A percentile compares a stretch with the other conserved stretches of the same genome.
These are phyloP conservation scores for Aureobasidium namibiae DNA, from an alignment of 2,329 filamentous ascomycete genomes.

Conservation along the genomic window DNA sequence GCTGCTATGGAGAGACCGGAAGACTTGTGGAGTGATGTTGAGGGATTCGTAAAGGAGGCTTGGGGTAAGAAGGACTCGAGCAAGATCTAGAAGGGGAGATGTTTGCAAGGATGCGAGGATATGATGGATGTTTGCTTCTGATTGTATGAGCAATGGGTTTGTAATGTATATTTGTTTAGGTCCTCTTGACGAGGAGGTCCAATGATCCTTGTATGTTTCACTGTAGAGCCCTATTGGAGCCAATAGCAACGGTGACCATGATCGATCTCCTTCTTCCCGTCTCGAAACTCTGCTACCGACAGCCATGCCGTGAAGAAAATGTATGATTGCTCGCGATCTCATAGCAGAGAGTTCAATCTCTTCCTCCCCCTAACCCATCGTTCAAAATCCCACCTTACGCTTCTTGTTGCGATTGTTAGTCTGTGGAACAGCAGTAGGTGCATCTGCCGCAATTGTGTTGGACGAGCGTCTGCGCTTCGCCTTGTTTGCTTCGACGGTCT, in stretches of 20 bases:
- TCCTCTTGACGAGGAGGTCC: too few relatives aligned
- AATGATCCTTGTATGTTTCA: too few relatives aligned
- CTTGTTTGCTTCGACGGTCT: background rate
- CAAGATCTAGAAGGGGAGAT: background rate
- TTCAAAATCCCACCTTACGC: background rate
- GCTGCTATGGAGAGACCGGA: slow-evolving; percentile 30
- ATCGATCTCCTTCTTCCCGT: too few relatives aligned
- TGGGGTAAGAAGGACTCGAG: slow-evolving; percentile 4
- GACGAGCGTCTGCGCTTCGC: slow-evolving; percentile 9
- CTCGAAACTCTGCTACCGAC: background rate
- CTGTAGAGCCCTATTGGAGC: too few relatives aligned
- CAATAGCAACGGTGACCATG: too few relatives aligned
- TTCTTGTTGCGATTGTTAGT: slow-evolving; percentile 2
- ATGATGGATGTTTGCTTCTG: background rate
- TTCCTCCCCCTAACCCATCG: background rate
- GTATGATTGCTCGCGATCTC: background rate
- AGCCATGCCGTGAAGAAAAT: background rate
- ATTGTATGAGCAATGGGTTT: too few relatives aligned
- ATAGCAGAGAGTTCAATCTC: too few relatives aligned
- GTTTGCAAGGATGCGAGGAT: background rate
- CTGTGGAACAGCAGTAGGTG: background rate
- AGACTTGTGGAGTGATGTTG: slow-evolving; percentile 26
- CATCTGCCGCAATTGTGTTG: background rate
- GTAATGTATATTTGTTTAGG: too few relatives aligned
- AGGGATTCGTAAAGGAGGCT: slow-evolving; percentile 23